Base-by-base conservation (phyloP, 768 basidiomycete species). In the Leccinum pellstonianum region DNA sequence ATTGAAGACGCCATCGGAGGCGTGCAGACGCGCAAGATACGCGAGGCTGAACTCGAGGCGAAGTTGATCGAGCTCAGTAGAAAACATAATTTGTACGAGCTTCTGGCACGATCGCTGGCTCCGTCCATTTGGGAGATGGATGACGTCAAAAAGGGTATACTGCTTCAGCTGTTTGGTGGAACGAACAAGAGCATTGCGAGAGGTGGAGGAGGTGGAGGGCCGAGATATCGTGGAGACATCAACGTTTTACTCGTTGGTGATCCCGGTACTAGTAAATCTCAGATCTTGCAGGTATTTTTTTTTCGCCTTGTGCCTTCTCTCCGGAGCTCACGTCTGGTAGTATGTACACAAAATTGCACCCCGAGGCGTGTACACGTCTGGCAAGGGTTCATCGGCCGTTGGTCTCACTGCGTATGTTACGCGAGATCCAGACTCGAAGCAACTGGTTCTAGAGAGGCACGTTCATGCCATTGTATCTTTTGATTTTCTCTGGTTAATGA, bases 341-440 rank as follows among this genome's bases (percentile, higher is more conserved):
- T 98, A 98, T 73, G 97, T 99, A 0, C 95, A 99, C 77, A 96
- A 98, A 77, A 95, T 99, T 61, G 96, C 97, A 1, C 97, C 97
- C 35, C 83, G 97, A 58, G 97, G 97, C 35, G 96, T 99, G 8
- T 99, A 93, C 74, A 93, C 97, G 0, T 97, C 95, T 3, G 97
- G 97, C 10, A 98, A 98, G 73, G 95, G 97, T 19, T 98, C 95
- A 6, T 98, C 96, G 0, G 97, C 97, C 17, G 97, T 99, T 60
- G 97, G 97, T 84, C 78, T 99, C 67, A 99, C 97, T 1, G 97
- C 97, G 0, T 99, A 99, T 74, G 92, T 99, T 33, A 99, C 97
- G 27, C 86, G 97, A 52, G 97, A 99, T 74, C 95, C 96, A 2
- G 97, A 99, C 73, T 93, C 94, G 37, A 98, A 97, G 76, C 97